Evolutionary conservation across 495 filamentous ascomycete species (phyloP).

Genomic region (Lasiosphaeris hirsuta): DNA sequence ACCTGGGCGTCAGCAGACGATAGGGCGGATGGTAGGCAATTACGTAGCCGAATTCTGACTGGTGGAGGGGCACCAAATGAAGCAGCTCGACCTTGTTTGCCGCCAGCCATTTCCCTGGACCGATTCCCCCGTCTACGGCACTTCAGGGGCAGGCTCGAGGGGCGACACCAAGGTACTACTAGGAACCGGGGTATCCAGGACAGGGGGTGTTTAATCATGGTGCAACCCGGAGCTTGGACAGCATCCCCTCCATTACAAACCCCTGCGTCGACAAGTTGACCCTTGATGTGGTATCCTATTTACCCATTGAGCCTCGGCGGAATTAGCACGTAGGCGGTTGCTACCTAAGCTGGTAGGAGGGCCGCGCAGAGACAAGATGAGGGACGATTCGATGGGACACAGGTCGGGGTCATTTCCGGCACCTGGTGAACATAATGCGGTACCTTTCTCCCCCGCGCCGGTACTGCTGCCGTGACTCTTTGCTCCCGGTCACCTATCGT

Average conservation of each 20-base stretch:
- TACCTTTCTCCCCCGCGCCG: no score
- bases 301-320: constrained; percentile 9
- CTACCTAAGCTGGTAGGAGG: neutral
- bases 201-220: neutral
- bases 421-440: no score
- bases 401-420: no score
- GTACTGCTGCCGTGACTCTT: no score
- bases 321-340: neutral
- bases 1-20: neutral
- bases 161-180: no score
- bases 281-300: constrained; percentile 10
- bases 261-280: constrained; percentile 3
- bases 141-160: constrained; percentile 1
- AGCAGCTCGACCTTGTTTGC: neutral
- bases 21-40: neutral
- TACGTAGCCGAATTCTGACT: no score
- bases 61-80: constrained; percentile 13
- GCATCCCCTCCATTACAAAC: neutral
- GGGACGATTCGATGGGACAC: no score
- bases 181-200: neutral
- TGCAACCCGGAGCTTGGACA: neutral
- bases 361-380: neutral
- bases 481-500: no score
- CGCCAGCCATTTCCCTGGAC: neutral
- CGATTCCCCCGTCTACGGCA: constrained; percentile 7